phyloP scores from a whole-genome alignment of 805 yeast species.

The Metschnikowia baotianmanensis region DNA sequence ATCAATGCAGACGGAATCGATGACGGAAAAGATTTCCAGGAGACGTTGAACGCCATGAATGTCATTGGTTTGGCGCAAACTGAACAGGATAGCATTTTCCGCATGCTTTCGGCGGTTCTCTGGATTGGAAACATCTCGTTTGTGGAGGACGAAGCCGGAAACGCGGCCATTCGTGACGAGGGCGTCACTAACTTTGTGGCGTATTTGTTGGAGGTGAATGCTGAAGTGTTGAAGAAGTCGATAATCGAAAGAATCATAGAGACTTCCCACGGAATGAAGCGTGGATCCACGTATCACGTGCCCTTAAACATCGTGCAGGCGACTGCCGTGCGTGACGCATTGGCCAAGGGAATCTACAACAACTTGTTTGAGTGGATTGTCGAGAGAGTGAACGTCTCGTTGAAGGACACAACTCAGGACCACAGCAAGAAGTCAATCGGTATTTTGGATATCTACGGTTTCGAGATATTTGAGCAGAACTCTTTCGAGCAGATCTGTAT shows the following conservation, averaged over 20 bases:
- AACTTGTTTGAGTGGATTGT: conserved; percentile 97
- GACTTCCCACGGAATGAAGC: conserved; percentile 81
- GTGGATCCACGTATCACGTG: conserved; percentile 93
- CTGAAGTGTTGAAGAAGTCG: conserved; percentile 61
- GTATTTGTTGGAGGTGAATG: conserved; percentile 78
- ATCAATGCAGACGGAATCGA: conserved; percentile 83
- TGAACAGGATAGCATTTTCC: conserved; percentile 90
- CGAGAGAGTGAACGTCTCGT: conserved; percentile 78
- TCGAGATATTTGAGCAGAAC: conserved; percentile 92
- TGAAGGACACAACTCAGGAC: conserved; percentile 43
- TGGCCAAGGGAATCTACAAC: conserved; percentile 91
- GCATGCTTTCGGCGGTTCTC: conserved; percentile 76
- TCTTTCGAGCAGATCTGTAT: conserved; percentile 95
- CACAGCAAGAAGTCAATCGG: conserved; percentile 69
- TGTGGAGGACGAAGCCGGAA: conserved; percentile 81
- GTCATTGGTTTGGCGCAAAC: conserved; percentile 76
- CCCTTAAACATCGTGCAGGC: conserved; percentile 93
- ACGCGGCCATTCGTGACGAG: conserved; percentile 75
- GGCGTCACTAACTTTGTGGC: conserved; percentile 96
- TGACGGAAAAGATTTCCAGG: conserved; percentile 75
- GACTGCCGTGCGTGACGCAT: conserved; percentile 89
- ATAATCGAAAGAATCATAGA: conserved; percentile 81
- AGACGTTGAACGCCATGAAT: conserved; percentile 82
- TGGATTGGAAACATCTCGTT: conserved; percentile 96
- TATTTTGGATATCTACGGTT: conserved; percentile 92